These are phyloP conservation scores for Xylaria sp. DNA, from an alignment of 2,329 filamentous ascomycete species.

Conservation along the genomic window DNA sequence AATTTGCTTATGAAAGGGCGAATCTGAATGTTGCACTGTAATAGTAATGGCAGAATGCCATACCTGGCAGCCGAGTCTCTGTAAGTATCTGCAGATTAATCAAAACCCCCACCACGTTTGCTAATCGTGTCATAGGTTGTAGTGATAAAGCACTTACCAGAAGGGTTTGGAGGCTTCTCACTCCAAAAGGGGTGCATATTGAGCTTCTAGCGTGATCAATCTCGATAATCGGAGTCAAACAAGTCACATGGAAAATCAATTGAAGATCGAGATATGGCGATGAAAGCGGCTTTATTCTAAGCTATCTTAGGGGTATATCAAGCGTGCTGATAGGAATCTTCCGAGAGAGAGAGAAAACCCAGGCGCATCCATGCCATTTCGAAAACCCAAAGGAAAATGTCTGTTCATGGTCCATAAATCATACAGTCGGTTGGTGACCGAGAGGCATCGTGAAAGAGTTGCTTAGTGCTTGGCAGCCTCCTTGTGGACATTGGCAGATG, in stretches of 20 bases:
- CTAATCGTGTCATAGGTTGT: too few species aligned
- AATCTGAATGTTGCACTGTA: too few species aligned
- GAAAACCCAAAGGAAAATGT: constrained; percentile 39
- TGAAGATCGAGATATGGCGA: neutral
- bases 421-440: constrained; percentile 38
- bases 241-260: neutral
- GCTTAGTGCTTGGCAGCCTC: constrained; percentile 52
- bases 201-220: too few species aligned
- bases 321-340: constrained; percentile 36
- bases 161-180: too few species aligned
- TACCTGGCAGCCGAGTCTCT: too few species aligned
- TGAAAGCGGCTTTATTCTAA: constrained; percentile 47
- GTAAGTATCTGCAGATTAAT: too few species aligned
- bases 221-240: neutral
- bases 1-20: neutral
- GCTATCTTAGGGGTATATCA: constrained; percentile 50
- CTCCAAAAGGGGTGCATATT: too few species aligned
- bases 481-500: constrained; percentile 52
- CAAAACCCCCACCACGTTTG: too few species aligned
- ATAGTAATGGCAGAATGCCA: too few species aligned
- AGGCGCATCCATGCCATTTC: constrained; percentile 39
- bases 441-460: constrained; percentile 15
- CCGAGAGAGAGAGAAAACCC: constrained; percentile 26
- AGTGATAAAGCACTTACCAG: too few species aligned
- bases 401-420: constrained; percentile 42